Evolutionary conservation across 768 basidiomycete species (phyloP).

Genomic region (Macrolepiota fuliginosa): DNA sequence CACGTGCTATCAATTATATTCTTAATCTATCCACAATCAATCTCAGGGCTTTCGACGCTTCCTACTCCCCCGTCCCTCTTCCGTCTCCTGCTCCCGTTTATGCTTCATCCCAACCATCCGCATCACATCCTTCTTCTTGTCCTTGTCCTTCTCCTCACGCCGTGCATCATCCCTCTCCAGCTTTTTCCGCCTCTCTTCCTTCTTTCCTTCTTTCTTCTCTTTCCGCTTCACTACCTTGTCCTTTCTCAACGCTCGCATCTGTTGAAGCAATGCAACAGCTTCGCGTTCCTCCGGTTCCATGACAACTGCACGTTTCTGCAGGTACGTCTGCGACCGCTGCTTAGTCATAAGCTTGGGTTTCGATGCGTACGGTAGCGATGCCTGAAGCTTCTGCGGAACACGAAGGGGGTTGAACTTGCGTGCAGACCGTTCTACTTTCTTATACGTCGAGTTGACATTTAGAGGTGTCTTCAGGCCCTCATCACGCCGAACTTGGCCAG

Average conservation of each 20-base stretch:
- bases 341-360: conserved; percentile 85
- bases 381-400: conserved; percentile 88
- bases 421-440: conserved; percentile 70
- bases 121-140: conserved; percentile 60
- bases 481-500: conserved; percentile 88
- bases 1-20: no score
- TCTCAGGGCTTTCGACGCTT: not conserved
- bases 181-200: conserved; percentile 66
- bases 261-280: conserved; percentile 87
- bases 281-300: conserved; percentile 95
- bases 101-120: not conserved
- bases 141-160: conserved; percentile 68
- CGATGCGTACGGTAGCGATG: conserved; percentile 85
- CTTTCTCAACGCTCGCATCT: conserved; percentile 88
- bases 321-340: conserved; percentile 76
- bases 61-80: not conserved
- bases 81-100: not conserved
- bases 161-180: conserved; percentile 63
- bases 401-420: conserved; percentile 91
- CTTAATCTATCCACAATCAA: no score
- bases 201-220: conserved; percentile 85
- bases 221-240: conserved; percentile 77
- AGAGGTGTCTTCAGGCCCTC: conserved; percentile 80
- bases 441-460: conserved; percentile 85
- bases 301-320: conserved; percentile 93